These are phyloP conservation scores for Punica granatum DNA, from an alignment of 345 rosid genomes.

Conservation along the genomic window DNA sequence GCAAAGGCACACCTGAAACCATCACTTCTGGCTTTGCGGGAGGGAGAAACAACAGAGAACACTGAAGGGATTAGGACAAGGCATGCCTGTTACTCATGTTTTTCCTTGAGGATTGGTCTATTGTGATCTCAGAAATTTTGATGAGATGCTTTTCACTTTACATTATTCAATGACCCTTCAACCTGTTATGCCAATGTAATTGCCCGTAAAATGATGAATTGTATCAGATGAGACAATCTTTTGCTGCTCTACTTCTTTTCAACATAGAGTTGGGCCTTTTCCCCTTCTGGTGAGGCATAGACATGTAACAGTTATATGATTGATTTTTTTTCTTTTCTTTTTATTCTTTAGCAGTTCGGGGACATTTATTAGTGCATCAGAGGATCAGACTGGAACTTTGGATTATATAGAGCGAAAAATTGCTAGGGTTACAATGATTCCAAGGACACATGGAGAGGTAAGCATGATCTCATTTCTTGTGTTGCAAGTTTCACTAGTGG, in stretches of 20 bases:
- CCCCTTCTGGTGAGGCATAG: background rate
- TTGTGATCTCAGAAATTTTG: conserved; percentile 16
- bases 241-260: background rate
- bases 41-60: conserved; percentile 39
- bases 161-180: background rate
- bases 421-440: conserved; percentile 52
- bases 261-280: background rate
- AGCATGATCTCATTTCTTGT: background rate
- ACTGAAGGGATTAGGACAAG: conserved; percentile 61
- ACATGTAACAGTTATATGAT: background rate
- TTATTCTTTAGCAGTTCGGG: conserved; percentile 40
- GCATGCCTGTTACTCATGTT: conserved; percentile 15
- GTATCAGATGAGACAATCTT: background rate
- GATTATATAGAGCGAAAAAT: conserved; percentile 54
- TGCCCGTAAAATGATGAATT: background rate
- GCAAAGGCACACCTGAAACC: conserved; percentile 45
- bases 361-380: conserved; percentile 40
- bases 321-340: background rate
- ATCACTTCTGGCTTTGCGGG: conserved; percentile 41
- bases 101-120: conserved; percentile 6
- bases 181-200: background rate
- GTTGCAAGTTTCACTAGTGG: background rate
- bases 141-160: background rate
- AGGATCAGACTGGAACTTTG: conserved; percentile 41
- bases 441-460: conserved; percentile 52